Base-by-base conservation (phyloP, 1,139 yeast genomes). In the Diutina siamensis region DNA sequence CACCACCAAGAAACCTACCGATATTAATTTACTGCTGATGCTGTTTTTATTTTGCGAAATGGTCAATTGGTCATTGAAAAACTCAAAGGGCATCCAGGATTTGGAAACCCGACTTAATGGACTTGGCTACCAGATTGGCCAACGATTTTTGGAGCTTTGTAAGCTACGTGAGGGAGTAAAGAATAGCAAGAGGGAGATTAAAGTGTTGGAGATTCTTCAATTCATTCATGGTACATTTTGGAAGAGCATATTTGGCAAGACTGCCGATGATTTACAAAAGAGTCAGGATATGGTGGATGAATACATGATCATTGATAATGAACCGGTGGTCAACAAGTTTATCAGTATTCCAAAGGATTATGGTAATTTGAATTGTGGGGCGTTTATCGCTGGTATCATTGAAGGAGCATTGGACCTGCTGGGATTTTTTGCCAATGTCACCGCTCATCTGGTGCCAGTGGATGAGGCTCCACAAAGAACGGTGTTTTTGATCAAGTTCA, bases 381-480 rank as follows among this genome's bases (percentile, higher is more conserved):
- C 96, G 0, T 85, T 84, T 56, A 77, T 83, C 2, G 97, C 97
- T 1, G 98, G 98, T 0, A 76, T 92, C 25, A 76, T 92, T 25
- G 96, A 89, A 59, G 97, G 97, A 0, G 83, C 92, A 1, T 66
- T 92, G 47, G 94, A 86, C 53, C 74, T 84, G 15, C 76, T 89
- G 2, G 82, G 81, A 50, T 89, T 89, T 58, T 80, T 78, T 46
- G 94, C 95, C 25, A 71, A 68, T 42, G 98, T 92, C 4, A 78
- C 89, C 5, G 97, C 98, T 0, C 98, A 94, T 58, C 72, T 84
- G 1, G 89, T 83, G 38, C 83, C 89, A 0, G 66, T 74, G 4
- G 85, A 76, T 3, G 77, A 70, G 3, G 63, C 58, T 41, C 89
- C 94, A 0, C 65, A 74, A 48, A 68, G 94, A 53, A 86, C 97